These are phyloP conservation scores for Karstenula rhodostoma DNA, from an alignment of 2,329 filamentous ascomycete species.

Conservation along the genomic window DNA sequence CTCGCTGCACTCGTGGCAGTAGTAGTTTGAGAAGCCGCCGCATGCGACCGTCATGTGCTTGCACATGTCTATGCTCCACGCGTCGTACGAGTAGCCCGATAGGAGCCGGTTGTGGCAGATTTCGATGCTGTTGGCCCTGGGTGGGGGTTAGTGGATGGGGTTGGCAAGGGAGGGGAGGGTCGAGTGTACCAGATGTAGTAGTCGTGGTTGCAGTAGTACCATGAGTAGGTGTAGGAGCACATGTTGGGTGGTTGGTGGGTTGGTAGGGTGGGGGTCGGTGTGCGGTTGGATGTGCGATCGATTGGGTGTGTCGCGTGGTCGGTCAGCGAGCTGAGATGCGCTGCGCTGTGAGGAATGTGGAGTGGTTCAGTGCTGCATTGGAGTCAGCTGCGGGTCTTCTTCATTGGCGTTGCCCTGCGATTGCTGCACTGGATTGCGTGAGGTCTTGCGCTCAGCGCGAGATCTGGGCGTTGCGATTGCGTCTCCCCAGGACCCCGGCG, in stretches of 20 bases:
- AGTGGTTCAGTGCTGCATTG: conserved; percentile 1
- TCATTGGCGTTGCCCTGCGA: neutral
- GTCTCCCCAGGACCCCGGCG: neutral
- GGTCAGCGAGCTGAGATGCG: conserved; percentile 13
- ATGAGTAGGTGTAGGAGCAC: conserved; percentile 58
- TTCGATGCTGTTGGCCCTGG: conserved; percentile 54
- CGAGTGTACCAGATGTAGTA: conserved; percentile 55
- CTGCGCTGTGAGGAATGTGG: neutral
- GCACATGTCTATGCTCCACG: conserved; percentile 59
- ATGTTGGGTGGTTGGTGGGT: conserved; percentile 37
- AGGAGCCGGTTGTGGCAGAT: conserved; percentile 55
- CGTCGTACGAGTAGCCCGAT: conserved; percentile 57
- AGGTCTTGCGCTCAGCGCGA: neutral
- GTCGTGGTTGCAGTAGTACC: conserved; percentile 59
- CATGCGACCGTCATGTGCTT: conserved; percentile 52
- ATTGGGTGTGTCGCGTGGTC: conserved; percentile 13
- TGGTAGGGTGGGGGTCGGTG: neutral
- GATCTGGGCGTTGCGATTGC: neutral
- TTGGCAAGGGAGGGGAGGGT: neutral
- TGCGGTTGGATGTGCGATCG: neutral
- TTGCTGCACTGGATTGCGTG: neutral
- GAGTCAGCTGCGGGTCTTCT: conserved; percentile 3
- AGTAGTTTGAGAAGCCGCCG: conserved; percentile 55
- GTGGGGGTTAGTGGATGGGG: conserved; percentile 11
- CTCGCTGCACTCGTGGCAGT: conserved; percentile 55